Evolutionary conservation across 257 asterid species (phyloP).

Genomic region (Solanum neorickii): DNA sequence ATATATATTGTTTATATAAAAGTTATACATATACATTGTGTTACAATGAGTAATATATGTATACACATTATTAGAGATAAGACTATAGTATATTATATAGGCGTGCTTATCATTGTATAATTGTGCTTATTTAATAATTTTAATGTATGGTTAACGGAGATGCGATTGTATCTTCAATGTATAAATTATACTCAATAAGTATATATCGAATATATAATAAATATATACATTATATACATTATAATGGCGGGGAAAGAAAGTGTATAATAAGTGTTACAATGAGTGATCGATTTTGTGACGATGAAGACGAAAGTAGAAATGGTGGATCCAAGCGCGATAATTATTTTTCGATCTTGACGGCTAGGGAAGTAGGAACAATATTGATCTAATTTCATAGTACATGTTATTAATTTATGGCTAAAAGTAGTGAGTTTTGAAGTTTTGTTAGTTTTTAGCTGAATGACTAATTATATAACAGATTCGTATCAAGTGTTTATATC

Average conservation of each 20-base stretch:
- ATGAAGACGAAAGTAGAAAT: neutral
- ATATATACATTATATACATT: neutral
- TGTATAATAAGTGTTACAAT: neutral
- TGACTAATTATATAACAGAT: neutral
- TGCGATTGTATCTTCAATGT: neutral
- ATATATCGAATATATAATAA: neutral
- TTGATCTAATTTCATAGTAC: too few relatives aligned
- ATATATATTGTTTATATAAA: neutral
- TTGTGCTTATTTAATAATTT: neutral
- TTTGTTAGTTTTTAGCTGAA: too few relatives aligned
- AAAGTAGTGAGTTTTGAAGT: neutral
- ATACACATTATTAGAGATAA: neutral
- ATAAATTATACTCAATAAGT: neutral
- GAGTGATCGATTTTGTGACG: neutral
- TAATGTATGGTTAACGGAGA: neutral
- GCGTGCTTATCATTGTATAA: neutral
- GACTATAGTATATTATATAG: too few relatives aligned
- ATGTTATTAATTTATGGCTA: neutral
- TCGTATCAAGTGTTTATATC: neutral
- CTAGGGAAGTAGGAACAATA: neutral
- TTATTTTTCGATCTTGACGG: neutral
- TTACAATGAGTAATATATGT: neutral
- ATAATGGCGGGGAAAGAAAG: neutral
- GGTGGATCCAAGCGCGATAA: neutral
- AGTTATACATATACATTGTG: neutral